phyloP scores from a whole-genome alignment of 345 rosid genomes.

The Durio zibethinus region DNA sequence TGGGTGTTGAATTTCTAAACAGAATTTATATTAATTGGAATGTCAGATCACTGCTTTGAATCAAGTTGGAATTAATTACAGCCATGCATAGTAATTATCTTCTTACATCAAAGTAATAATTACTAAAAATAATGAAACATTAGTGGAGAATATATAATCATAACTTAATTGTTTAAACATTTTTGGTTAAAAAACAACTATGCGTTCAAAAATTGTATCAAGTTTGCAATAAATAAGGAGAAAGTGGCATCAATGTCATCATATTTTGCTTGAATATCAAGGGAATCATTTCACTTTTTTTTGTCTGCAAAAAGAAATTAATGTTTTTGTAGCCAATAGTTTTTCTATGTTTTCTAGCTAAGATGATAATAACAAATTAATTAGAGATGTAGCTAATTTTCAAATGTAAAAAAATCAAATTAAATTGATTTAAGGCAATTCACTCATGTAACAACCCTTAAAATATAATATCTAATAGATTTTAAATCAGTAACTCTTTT shows the following conservation, averaged over 20 bases:
- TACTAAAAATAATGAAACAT: background rate
- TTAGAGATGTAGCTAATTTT: too few species aligned
- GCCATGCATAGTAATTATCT: background rate
- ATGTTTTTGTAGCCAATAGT: background rate
- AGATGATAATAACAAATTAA: background rate
- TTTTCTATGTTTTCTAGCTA: background rate
- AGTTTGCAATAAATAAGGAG: background rate
- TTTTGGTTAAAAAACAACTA: background rate
- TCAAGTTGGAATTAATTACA: background rate
- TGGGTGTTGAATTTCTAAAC: background rate
- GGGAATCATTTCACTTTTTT: background rate
- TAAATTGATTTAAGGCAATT: too few species aligned
- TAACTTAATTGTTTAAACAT: background rate
- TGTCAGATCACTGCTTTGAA: too few species aligned
- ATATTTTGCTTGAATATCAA: background rate
- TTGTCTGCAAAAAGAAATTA: background rate
- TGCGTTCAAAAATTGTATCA: background rate
- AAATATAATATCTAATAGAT: too few species aligned
- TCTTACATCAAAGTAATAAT: background rate
- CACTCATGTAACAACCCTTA: too few species aligned
- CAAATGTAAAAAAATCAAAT: too few species aligned
- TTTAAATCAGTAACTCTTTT: too few species aligned
- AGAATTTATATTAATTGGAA: too few species aligned
- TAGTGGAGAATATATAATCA: background rate
- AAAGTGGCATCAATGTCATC: background rate